These are phyloP conservation scores for Cymbopogon flexuosus DNA, from an alignment of 202 grass and related monocot species.

Conservation along the genomic window DNA sequence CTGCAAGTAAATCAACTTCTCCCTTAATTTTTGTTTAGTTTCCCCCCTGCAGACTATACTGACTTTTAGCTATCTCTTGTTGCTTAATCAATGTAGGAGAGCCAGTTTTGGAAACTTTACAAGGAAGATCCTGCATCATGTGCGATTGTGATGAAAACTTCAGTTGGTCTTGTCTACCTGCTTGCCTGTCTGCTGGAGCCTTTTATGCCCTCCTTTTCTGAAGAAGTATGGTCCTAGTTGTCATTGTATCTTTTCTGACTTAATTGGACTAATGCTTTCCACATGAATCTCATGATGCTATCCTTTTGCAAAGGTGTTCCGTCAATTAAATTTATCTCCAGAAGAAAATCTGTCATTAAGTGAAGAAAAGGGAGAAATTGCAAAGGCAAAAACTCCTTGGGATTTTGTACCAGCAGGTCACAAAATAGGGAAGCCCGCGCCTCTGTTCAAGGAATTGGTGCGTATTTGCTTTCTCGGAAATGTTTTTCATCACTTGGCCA, in stretches of 20 bases:
- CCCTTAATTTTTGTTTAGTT: neutral
- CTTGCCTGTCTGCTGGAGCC: conserved; percentile 88
- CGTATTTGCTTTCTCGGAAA: conserved; percentile 13
- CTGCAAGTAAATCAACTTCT: conserved; percentile 59
- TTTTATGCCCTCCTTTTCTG: conserved; percentile 90
- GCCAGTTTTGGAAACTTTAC: conserved; percentile 92
- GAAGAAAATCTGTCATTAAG: conserved; percentile 59
- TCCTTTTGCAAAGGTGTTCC: conserved; percentile 54
- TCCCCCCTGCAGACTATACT: neutral
- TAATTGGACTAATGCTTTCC: neutral
- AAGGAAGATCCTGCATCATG: conserved; percentile 70
- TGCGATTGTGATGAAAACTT: conserved; percentile 89
- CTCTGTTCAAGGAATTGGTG: conserved; percentile 93
- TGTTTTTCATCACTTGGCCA: conserved; percentile 9
- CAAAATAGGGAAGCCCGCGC: conserved; percentile 64
- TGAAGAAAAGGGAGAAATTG: conserved; percentile 57
- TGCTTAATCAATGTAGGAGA: conserved; percentile 52
- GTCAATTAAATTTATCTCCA: conserved; percentile 66
- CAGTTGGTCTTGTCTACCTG: conserved; percentile 83
- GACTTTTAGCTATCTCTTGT: neutral
- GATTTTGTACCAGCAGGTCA: conserved; percentile 66
- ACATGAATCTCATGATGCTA: neutral
- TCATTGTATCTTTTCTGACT: conserved; percentile 10
- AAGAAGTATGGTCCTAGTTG: conserved; percentile 49
- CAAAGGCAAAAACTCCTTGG: conserved; percentile 72